Evolutionary conservation across 2,329 filamentous ascomycete genomes (phyloP), one percentile per base, ranked within the genome.

Genomic region (Triangularia setosa): DNA sequence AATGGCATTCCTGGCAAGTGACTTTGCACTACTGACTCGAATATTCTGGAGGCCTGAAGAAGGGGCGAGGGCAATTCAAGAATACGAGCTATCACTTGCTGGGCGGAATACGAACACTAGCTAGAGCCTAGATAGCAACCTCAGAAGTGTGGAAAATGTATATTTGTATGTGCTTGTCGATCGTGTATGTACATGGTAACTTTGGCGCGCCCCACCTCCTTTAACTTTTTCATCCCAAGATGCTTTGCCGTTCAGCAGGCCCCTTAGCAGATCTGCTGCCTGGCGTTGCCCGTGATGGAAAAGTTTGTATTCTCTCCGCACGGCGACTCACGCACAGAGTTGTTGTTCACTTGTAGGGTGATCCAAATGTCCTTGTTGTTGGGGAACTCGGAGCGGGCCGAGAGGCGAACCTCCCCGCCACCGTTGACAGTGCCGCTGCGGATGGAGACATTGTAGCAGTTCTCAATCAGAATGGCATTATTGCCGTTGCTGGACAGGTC

Each of bases 401-500:
- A 73, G 12, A 86, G 67, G 2, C 84, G 77, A 7, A 86, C 83
- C 72, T 86, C 83, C 0, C 84, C 84, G 1, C 84, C 84, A 1
- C 83, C 81, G 25, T 78, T 80, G 24, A 87, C 80, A 2, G 76
- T 81, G 0, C 84, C 84, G 18, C 79, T 79, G 1, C 71, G 73
- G 70, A 86, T 84, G 1, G 75, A 73, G 30, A 87, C 67, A 60
- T 83, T 83, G 72, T 86, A 86, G 75, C 84, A 86, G 72, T 87
- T 87, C 77, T 87, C 84, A 27, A 87, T 81, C 1, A 87, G 76
- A 21, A 86, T 78, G 0, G 84, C 80, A 63, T 86, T 86, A 70
- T 83, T 84, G 0, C 79, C 83, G 57, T 85, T 86, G 67, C 76
- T 74, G 0, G 81, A 78, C 1, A 86, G 75, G 67, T 86, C 82